These are phyloP conservation scores for Kazachstania bromeliacearum DNA, from an alignment of 805 yeast species.

Conservation along the genomic window DNA sequence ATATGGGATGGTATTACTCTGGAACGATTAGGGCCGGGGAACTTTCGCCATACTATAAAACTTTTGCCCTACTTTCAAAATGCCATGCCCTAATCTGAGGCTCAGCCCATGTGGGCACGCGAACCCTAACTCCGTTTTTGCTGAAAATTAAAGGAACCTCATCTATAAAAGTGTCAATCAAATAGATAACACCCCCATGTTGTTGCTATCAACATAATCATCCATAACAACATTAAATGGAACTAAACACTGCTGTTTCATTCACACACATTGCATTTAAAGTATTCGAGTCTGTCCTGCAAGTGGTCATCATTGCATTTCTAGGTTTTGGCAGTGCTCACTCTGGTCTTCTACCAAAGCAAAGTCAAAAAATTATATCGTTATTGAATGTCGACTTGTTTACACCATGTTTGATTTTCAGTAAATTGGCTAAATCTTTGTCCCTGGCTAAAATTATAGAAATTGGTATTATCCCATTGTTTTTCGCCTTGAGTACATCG, in stretches of 20 bases:
- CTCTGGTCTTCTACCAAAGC: slow-evolving; percentile 55
- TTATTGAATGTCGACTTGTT: slow-evolving; percentile 79
- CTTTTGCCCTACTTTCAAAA: too few species aligned
- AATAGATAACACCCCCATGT: too few species aligned
- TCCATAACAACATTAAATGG: too few species aligned
- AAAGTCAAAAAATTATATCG: slow-evolving; percentile 71
- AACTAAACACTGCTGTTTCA: slow-evolving; percentile 16
- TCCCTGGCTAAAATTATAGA: slow-evolving; percentile 72
- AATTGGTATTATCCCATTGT: slow-evolving; percentile 72
- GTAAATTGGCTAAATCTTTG: slow-evolving; percentile 60
- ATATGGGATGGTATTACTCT: too few species aligned
- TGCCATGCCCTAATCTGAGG: too few species aligned
- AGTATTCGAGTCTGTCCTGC: slow-evolving; percentile 85
- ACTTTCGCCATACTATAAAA: too few species aligned
- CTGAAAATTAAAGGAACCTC: too few species aligned
- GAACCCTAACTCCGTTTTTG: too few species aligned
- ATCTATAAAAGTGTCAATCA: too few species aligned
- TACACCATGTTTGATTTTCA: slow-evolving; percentile 90
- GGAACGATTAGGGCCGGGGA: too few species aligned
- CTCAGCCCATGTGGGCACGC: too few species aligned
- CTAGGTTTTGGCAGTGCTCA: slow-evolving; percentile 83
- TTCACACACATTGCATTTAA: slow-evolving; percentile 39
- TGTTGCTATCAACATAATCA: too few species aligned
- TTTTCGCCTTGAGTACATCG: slow-evolving; percentile 73
- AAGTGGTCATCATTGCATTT: slow-evolving; percentile 77